Evolutionary conservation across 108 stramenopile species (phyloP).

Genomic region (Fragilariopsis cylindrus): DNA sequence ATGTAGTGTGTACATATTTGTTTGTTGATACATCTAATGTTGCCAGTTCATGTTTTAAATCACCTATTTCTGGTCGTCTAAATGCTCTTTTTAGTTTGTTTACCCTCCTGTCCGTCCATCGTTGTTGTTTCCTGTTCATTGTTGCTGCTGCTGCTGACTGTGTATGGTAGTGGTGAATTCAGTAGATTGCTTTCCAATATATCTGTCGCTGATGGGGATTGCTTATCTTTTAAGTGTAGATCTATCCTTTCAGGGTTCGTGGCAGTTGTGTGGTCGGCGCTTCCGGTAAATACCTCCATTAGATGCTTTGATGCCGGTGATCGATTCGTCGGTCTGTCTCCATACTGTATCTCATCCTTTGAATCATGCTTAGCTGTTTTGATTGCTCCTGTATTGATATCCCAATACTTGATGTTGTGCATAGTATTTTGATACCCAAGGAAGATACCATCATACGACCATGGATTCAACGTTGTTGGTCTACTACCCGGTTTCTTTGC

Average conservation of each 20-base stretch:
- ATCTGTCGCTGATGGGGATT: neutral
- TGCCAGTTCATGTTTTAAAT: neutral
- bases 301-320: conserved; percentile 15
- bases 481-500: neutral
- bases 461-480: neutral
- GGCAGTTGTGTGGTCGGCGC: neutral
- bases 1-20: neutral
- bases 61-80: neutral
- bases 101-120: neutral
- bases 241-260: neutral
- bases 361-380: neutral
- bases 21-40: neutral
- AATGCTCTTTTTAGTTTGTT: neutral
- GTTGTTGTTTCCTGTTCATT: neutral
- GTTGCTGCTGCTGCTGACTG: neutral
- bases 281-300: neutral
- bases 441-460: conserved; percentile 14
- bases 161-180: neutral
- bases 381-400: neutral
- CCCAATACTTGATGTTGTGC: conserved; percentile 13
- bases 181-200: neutral
- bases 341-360: conserved; percentile 18
- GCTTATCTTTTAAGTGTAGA: neutral
- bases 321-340: neutral
- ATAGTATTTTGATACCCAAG: conserved; percentile 8